These are phyloP conservation scores for Tephrocybe sp. DNA, from an alignment of 768 basidiomycete species.

Conservation along the genomic window DNA sequence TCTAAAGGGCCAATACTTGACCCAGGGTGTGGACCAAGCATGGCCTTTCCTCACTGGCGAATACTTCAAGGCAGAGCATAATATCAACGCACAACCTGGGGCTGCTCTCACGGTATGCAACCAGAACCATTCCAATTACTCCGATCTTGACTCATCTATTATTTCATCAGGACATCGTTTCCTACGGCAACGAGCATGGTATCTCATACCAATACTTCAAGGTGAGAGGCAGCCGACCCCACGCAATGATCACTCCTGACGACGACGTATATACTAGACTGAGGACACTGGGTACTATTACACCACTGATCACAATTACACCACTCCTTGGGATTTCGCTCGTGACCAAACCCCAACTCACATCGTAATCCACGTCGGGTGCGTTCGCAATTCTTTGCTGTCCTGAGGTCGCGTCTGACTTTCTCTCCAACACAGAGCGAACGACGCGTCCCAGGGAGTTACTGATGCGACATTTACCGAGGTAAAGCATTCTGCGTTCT, in stretches of 20 bases:
- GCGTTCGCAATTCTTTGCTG: constrained; percentile 12
- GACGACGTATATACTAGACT: constrained; percentile 33
- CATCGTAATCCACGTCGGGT: constrained; percentile 53
- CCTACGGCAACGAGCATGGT: not conserved
- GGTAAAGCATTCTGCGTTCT: constrained; percentile 23
- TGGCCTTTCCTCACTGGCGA: constrained; percentile 57
- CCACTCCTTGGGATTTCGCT: constrained; percentile 57
- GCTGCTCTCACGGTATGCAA: constrained; percentile 29
- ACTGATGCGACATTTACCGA: too few species aligned
- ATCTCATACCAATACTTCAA: not conserved
- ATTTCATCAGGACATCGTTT: not conserved
- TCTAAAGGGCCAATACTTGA: constrained; percentile 59
- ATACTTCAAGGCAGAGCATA: constrained; percentile 47
- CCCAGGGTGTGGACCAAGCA: constrained; percentile 53
- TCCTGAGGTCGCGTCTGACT: constrained; percentile 57
- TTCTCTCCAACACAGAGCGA: constrained; percentile 40
- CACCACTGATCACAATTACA: constrained; percentile 57
- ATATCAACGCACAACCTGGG: constrained; percentile 54
- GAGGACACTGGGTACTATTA: constrained; percentile 58
- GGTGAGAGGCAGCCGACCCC: not conserved
- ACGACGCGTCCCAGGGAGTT: too few species aligned
- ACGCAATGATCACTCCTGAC: too few species aligned
- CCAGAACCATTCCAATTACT: not conserved
- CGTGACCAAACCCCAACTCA: constrained; percentile 51
- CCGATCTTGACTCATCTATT: too few species aligned